phyloP scores from a whole-genome alignment of 805 yeast genomes.

The Phaffomyces opuntiae region DNA sequence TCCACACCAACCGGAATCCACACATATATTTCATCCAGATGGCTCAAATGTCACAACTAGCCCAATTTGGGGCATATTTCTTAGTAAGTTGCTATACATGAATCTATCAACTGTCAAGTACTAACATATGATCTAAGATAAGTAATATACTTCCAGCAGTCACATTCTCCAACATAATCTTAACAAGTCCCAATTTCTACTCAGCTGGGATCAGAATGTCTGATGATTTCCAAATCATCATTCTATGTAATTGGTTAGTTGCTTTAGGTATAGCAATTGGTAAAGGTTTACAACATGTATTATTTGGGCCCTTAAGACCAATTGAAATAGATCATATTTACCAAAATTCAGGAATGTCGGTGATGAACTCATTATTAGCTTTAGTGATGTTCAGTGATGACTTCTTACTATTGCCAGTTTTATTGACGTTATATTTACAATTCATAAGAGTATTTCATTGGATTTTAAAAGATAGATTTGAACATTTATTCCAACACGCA shows the following conservation, averaged over 20 bases:
- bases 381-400: constrained; percentile 46
- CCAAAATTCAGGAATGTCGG: constrained; percentile 57
- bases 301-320: constrained; percentile 71
- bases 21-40: background rate
- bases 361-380: constrained; percentile 56
- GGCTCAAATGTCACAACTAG: constrained; percentile 10
- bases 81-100: constrained; percentile 5
- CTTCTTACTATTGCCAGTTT: constrained; percentile 36
- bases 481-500: constrained; percentile 38
- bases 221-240: constrained; percentile 39
- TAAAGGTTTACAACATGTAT: constrained; percentile 39
- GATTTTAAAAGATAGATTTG: constrained; percentile 47
- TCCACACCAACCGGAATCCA: background rate
- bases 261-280: constrained; percentile 33
- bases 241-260: constrained; percentile 39
- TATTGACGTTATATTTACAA: constrained; percentile 34
- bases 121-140: constrained; percentile 14
- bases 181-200: constrained; percentile 37
- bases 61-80: constrained; percentile 14
- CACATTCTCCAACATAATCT: constrained; percentile 32
- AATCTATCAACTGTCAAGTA: background rate
- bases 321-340: constrained; percentile 71
- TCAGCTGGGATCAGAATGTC: constrained; percentile 41
- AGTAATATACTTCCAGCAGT: constrained; percentile 31
- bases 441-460: constrained; percentile 70